Evolutionary conservation across 768 basidiomycete genomes (phyloP).

Genomic region (Panellus pusillus): DNA sequence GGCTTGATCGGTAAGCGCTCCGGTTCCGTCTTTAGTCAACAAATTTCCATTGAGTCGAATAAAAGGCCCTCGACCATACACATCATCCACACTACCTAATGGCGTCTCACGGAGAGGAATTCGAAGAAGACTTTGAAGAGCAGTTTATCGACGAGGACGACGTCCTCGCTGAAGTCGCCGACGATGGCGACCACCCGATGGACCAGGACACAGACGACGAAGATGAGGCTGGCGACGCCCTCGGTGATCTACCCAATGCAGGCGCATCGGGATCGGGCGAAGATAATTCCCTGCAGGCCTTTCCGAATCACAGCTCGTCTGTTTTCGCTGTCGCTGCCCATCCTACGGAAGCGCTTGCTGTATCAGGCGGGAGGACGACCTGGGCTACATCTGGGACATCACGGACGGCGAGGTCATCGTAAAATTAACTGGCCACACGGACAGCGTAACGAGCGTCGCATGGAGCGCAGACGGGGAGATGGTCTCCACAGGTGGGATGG

Average conservation of each 20-base stretch:
- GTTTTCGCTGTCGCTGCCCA: slow-evolving; percentile 86
- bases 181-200: slow-evolving; percentile 71
- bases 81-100: background rate
- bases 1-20: no score
- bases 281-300: slow-evolving; percentile 70
- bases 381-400: slow-evolving; percentile 92
- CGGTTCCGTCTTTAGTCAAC: no score
- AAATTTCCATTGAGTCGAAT: no score
- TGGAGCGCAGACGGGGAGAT: slow-evolving; percentile 92
- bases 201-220: slow-evolving; percentile 62
- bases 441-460: slow-evolving; percentile 77
- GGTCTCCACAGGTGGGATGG: slow-evolving; percentile 97
- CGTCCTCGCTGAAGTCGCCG: slow-evolving; percentile 60
- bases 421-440: slow-evolving; percentile 88
- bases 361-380: slow-evolving; percentile 95
- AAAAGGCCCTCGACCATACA: background rate
- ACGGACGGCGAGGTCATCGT: slow-evolving; percentile 78
- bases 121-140: slow-evolving; percentile 50
- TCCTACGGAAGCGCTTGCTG: slow-evolving; percentile 79
- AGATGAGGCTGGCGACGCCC: slow-evolving; percentile 40
- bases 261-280: slow-evolving; percentile 43
- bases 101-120: slow-evolving; percentile 40
- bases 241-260: slow-evolving; percentile 40
- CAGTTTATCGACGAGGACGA: slow-evolving; percentile 69
- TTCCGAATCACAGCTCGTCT: slow-evolving; percentile 67